Conservation (phyloP, 441 rosid genomes). For the Capsella rubella region DNA sequence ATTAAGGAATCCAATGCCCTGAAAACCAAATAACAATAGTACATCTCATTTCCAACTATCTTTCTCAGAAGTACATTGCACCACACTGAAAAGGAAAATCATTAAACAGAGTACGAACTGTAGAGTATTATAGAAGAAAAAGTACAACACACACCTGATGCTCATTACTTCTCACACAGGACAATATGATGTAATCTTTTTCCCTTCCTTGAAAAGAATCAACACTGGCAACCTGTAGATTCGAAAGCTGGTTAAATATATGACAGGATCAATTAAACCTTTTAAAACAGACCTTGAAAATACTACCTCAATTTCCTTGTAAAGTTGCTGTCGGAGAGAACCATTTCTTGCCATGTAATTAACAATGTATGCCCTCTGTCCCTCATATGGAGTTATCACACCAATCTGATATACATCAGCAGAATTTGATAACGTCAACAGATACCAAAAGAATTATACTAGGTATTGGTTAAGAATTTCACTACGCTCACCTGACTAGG, state of each 20-base stretch:
- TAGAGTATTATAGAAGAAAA: not conserved
- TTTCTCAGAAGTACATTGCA: slow-evolving; percentile 15
- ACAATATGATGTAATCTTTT: slow-evolving; percentile 96
- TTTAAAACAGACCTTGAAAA: slow-evolving; percentile 12
- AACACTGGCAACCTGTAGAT: slow-evolving; percentile 94
- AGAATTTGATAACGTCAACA: slow-evolving; percentile 1
- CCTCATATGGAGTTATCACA: slow-evolving; percentile 98
- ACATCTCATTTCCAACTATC: slow-evolving; percentile 26
- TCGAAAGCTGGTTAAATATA: slow-evolving; percentile 36
- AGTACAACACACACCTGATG: slow-evolving; percentile 76
- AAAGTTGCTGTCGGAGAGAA: slow-evolving; percentile 94
- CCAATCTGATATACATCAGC: slow-evolving; percentile 70
- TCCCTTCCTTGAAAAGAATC: slow-evolving; percentile 99
- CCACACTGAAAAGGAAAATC: not conserved
- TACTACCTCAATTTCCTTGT: slow-evolving; percentile 98
- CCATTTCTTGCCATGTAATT: slow-evolving; percentile 99
- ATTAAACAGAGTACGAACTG: not conserved
- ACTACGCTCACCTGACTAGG: slow-evolving; percentile 79
- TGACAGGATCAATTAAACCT: slow-evolving; percentile 19
- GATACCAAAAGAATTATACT: slow-evolving; percentile 15
- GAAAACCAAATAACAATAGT: slow-evolving; percentile 41
- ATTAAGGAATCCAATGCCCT: slow-evolving; percentile 99
- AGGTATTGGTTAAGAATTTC: slow-evolving; percentile 4
- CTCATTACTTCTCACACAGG: slow-evolving; percentile 99
- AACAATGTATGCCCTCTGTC: slow-evolving; percentile 98